Evolutionary conservation across 2,329 filamentous ascomycete species (phyloP).

Genomic region (Dryadomyces quercus-mongolicae): DNA sequence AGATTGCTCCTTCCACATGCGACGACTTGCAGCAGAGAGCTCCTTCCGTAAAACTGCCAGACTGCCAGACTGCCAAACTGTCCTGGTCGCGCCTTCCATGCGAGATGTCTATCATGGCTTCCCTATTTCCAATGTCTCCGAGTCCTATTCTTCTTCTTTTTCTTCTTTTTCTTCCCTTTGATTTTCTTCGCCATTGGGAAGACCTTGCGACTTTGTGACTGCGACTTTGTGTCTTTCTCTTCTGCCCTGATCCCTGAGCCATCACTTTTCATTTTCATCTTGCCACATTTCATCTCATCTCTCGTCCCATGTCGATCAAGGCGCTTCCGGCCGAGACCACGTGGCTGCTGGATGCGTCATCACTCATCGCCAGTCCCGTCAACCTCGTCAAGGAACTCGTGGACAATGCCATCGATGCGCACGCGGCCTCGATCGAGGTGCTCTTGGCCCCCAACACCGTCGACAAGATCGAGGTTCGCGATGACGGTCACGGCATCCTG

Average conservation of each 20-base stretch:
- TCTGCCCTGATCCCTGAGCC: no score
- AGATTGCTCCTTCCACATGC: not conserved
- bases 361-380: slow-evolving; percentile 45
- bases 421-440: slow-evolving; percentile 53
- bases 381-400: slow-evolving; percentile 64
- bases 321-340: slow-evolving; percentile 35
- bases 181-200: not conserved
- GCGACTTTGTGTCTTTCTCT: no score
- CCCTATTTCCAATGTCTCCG: not conserved
- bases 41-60: not conserved
- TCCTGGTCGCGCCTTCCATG: slow-evolving; percentile 1
- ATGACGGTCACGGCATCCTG: slow-evolving; percentile 63
- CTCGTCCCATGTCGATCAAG: slow-evolving; percentile 32
- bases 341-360: slow-evolving; percentile 46
- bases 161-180: not conserved
- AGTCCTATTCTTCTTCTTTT: not conserved
- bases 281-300: no score
- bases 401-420: slow-evolving; percentile 65
- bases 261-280: no score
- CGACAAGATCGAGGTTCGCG: slow-evolving; percentile 56
- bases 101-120: not conserved
- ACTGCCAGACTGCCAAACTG: not conserved
- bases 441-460: slow-evolving; percentile 53
- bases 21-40: not conserved
- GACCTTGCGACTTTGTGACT: no score